Evolutionary conservation across 768 basidiomycete species (phyloP), one percentile per base, ranked within the genome.

Genomic region (Kondoa malvinella): DNA sequence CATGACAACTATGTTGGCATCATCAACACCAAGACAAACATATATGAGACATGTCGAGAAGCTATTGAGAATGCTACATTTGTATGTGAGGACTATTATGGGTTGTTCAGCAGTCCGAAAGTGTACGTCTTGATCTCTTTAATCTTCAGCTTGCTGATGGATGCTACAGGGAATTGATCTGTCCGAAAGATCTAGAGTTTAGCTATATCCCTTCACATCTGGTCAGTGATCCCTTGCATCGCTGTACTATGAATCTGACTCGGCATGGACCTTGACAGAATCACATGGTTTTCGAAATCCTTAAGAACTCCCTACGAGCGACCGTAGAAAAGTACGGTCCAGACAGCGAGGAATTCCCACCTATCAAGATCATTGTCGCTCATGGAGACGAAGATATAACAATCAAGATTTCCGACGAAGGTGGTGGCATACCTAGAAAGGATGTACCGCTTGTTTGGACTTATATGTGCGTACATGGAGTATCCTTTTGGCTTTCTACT

Each of bases 341-440:
- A 1, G 87, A 90, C 64, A 81, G 84, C 68, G 89, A 89, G 75
- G 84, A 85, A 67, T 87, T 86, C 78, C 91, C 91, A 14, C 86
- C 90, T 0, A 92, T 94, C 80, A 91, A 89, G 77, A 88, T 94
- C 62, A 83, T 96, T 67, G 94, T 95, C 34, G 89, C 94, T 0
- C 92, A 94, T 75, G 92, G 94, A n/a, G 88, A 86, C 71, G 94
- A 96, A 75, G 94, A 97, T 74, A 95, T 97, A 74, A 97, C 94
- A 1, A 90, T 99, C 82, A 99, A 99, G 82, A 95, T 99, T 69
- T 86, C 85, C 0, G 94, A 99, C 75, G 94, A 99, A 76, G 94
- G 94, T 1, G 94, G 94, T 0, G 92, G 94, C 0, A 97, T 97
- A 67, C 84, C 90, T 29, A 78, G 90, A 78, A 77, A 71, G 69